Base-by-base conservation (phyloP, 768 basidiomycete genomes). In the Boletus reticulatus region DNA sequence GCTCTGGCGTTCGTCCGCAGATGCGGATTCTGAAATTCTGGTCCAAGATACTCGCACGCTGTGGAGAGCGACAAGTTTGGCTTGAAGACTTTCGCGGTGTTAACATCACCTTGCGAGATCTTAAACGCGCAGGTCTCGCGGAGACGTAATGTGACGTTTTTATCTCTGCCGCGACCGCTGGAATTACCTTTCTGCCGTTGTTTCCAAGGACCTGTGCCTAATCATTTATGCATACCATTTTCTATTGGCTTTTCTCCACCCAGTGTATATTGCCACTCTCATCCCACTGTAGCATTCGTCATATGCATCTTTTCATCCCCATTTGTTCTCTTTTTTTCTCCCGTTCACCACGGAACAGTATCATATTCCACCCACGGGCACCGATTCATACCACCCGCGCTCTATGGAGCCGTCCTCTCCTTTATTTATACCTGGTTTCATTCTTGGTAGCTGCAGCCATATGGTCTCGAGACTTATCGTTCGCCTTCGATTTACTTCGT, bases 61-160 rank as follows among this genome's bases (percentile, higher is more conserved):
- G 86, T 68, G 71, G 75, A 46, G 76, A 74, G 57, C 74, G 79
- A 9, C 78, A 75, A 36, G 84, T 89, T 55, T 84, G 80, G 78
- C 68, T 89, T 48, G 85, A 89, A 71, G 84, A 88, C 66, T 85
- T 78, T 60, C 66, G 67, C 1, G 87, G 87, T 17, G 72, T 81
- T 19, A 85, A 85, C 65, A 74, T 87, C 55, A 84, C 81, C 29
- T 59, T 68, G 50, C 72, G 78, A 48, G 74, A 75, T 47, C 68
- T 79, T 12, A 70, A 69, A 48, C 71, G 76, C 4, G 76, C 74
- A 8, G 69, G 69, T 20, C 62, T 70, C 12, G 60, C 31, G 34
- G 57, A 63, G 29, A 48, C 44, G 16, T 66, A 36, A 59, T 29
- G 34, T 19, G 16, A 37, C 31, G 10, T 34, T 29, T 38, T 50